phyloP scores from a whole-genome alignment of 192 early-diverging fungal genomes.

The Gamsiella multidivaricata region DNA sequence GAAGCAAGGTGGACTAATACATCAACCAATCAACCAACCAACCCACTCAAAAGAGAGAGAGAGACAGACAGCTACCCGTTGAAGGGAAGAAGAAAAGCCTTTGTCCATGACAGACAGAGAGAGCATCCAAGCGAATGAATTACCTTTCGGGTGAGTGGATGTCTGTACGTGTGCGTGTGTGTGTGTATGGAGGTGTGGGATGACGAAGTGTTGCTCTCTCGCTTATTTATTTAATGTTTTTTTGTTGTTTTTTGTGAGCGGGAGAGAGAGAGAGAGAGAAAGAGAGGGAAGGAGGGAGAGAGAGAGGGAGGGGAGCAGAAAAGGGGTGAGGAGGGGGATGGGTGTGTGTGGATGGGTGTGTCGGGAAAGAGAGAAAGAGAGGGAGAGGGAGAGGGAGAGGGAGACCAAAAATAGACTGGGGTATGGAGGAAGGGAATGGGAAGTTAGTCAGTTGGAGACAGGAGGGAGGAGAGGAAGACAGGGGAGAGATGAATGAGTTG shows the following conservation, averaged over 20 bases:
- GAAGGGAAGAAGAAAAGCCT: neutral
- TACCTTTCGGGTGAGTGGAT: too few relatives aligned
- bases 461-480: neutral
- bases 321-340: neutral
- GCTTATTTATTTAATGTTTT: too few relatives aligned
- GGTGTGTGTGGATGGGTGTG: neutral
- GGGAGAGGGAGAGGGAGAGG: neutral
- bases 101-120: too few relatives aligned
- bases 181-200: too few relatives aligned
- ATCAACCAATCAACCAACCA: too few relatives aligned
- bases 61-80: neutral
- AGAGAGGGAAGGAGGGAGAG: neutral
- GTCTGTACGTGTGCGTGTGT: too few relatives aligned
- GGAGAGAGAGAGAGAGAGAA: neutral
- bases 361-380: slow-evolving; percentile 2
- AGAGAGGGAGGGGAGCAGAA: neutral
- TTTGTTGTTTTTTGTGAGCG: too few relatives aligned
- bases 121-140: too few relatives aligned
- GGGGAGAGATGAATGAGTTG: neutral
- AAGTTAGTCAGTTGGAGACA: slow-evolving; percentile 1
- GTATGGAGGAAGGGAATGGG: neutral
- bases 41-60: too few relatives aligned
- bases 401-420: neutral
- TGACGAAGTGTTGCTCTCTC: too few relatives aligned
- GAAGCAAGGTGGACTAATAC: too few relatives aligned